Base-by-base conservation (phyloP, 768 basidiomycete species). In the Lactarius akahatsu region DNA sequence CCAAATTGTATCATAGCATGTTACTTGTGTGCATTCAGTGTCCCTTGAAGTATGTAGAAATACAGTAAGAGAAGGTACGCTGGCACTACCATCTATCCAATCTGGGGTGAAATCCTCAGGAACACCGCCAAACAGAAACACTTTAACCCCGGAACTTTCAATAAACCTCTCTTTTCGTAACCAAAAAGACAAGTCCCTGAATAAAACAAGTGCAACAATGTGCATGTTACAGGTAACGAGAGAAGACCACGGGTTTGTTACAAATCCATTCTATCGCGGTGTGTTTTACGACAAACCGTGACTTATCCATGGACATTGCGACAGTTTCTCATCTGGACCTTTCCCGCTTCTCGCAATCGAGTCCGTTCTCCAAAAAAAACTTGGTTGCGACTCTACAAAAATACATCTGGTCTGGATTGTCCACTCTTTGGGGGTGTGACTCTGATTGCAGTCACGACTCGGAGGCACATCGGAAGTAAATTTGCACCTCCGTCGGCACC, bases 401-500 rank as follows among this genome's bases (percentile, higher is more conserved):
- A 41, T 41, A 18, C 41, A 41, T 41, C 41, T 18, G 41, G 41
- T 41, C 41, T 11, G n/a, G 45, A 47, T 23, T 47, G 3, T 18
- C 23, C n/a, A 50, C 4, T 23, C 4, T 13, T 11, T 15, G 50
- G 23, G 3, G 50, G 23, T 13, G 23, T 40, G 10, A 40, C 38
- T 20, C 20, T 45, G n/a, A 6, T 23, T 47, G 45, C 47, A 26
- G 47, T 50, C 47, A 26, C 23, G n/a, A 50, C 47, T 50, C n/a
- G 47, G 23, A 50, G 47, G 47, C 26, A 52, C 10, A 52, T 15
- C 50, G 50, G 50, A 26, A 26, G 59, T 61, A 65, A 61, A 43
- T 18, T 20, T 18, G 32, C 57, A 23, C 60, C 56, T 57, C 28
- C 8, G 45, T 50, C 57, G 60, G 65, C 34, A 64, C 45, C 57